phyloP scores from a whole-genome alignment of 352 stramenopile species.

The Blastocystis sp. region DNA sequence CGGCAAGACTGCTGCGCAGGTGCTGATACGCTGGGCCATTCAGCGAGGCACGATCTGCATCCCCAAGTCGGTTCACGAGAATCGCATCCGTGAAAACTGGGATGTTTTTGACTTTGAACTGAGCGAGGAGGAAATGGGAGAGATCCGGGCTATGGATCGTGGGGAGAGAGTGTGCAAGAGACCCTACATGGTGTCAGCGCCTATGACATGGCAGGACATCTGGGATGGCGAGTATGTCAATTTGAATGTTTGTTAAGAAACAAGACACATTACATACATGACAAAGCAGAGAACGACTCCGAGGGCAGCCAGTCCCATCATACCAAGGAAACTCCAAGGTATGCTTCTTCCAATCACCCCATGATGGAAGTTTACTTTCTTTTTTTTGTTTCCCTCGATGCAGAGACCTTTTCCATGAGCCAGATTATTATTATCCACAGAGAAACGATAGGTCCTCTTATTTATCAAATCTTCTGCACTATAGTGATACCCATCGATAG shows the following conservation, averaged over 20 bases:
- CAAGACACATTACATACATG: neutral
- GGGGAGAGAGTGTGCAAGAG: neutral
- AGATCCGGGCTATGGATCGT: slow-evolving; percentile 70
- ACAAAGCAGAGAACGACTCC: neutral
- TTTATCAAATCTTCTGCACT: neutral
- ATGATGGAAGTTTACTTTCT: neutral
- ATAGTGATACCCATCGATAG: neutral
- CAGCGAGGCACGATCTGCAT: slow-evolving; percentile 69
- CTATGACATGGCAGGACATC: neutral
- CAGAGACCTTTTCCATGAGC: neutral
- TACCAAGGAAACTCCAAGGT: neutral
- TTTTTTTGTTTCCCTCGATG: neutral
- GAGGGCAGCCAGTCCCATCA: neutral
- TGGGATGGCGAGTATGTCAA: slow-evolving; percentile 14
- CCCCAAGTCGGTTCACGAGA: slow-evolving; percentile 68
- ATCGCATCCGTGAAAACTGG: slow-evolving; percentile 71
- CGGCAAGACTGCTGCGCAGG: slow-evolving; percentile 68
- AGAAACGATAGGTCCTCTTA: neutral
- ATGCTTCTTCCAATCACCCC: neutral
- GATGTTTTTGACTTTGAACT: slow-evolving; percentile 69
- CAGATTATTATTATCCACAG: neutral
- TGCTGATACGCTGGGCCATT: slow-evolving; percentile 72
- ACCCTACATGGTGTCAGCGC: neutral
- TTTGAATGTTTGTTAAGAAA: neutral
- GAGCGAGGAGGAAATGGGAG: slow-evolving; percentile 70